A percentile compares a stretch with the other conserved stretches of the same genome.
phyloP scores from a whole-genome alignment of 2,329 filamentous ascomycete species.

The Lecanicillium sp. region DNA sequence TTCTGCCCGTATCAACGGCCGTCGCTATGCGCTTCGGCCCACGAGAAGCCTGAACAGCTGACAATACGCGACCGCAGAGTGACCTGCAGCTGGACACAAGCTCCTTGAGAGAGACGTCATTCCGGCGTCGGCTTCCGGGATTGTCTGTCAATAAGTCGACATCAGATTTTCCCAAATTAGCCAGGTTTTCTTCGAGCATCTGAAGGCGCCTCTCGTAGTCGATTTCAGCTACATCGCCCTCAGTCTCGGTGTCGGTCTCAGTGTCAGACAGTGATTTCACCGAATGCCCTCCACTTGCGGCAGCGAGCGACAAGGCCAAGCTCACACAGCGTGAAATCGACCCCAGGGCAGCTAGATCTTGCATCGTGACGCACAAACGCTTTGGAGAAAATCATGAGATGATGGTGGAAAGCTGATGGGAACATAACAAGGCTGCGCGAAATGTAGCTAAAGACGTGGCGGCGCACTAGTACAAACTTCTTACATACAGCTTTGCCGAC shows the following conservation, averaged over 20 bases:
- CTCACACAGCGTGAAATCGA: not conserved
- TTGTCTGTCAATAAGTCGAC: not conserved
- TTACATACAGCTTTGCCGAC: not conserved
- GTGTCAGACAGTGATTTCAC: not conserved
- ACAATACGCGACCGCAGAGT: not conserved
- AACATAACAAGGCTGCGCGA: not conserved
- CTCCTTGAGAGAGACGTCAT: not conserved
- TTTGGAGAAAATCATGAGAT: not conserved
- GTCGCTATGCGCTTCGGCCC: conserved; percentile 1
- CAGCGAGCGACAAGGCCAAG: not conserved
- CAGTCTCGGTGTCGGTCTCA: not conserved
- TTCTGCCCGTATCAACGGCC: not conserved
- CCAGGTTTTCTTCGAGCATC: not conserved
- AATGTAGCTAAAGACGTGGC: not conserved
- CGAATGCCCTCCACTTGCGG: not conserved
- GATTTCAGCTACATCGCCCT: not conserved
- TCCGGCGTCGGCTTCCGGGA: not conserved
- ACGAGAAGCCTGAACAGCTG: not conserved
- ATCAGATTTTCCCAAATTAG: not conserved
- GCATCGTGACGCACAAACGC: not conserved
- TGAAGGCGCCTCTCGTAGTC: not conserved
- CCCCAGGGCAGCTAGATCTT: not conserved
- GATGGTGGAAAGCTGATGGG: not conserved
- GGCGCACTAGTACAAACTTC: not conserved
- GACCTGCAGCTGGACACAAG: not conserved